Percentiles rank a stretch among this genome's conserved stretches.
phyloP scores from a whole-genome alignment of 2,329 filamentous ascomycete species.

The Metarhizium humberi region DNA sequence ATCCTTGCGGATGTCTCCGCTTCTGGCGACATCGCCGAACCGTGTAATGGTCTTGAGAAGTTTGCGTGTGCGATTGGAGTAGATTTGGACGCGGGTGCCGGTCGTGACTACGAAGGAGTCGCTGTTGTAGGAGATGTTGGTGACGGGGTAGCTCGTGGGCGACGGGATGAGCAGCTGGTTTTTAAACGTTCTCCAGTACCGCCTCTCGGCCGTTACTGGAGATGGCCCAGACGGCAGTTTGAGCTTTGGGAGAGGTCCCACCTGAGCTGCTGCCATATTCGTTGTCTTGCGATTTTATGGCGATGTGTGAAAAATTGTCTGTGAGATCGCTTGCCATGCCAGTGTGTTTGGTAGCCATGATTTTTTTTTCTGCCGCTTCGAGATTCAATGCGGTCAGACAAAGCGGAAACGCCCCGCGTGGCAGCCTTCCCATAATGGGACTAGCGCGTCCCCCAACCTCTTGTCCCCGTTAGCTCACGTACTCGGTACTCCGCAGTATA shows the following conservation, averaged over 20 bases:
- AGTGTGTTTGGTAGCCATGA: conserved; percentile 2
- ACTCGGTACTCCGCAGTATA: too few species aligned
- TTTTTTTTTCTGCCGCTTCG: conserved; percentile 17
- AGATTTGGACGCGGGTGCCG: conserved; percentile 86
- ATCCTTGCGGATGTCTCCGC: conserved; percentile 80
- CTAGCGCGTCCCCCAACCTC: neutral
- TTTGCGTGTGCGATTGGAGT: conserved; percentile 85
- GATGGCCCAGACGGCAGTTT: conserved; percentile 78
- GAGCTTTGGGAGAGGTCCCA: conserved; percentile 68
- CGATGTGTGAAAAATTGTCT: neutral
- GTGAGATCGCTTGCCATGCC: too few species aligned
- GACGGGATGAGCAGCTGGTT: conserved; percentile 85
- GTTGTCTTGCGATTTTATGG: conserved; percentile 23
- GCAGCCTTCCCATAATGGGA: neutral
- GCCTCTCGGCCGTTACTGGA: conserved; percentile 81
- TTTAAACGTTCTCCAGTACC: conserved; percentile 94
- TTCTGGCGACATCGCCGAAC: conserved; percentile 85
- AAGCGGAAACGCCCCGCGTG: conserved; percentile 6
- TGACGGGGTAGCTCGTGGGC: conserved; percentile 81
- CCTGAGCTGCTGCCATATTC: conserved; percentile 59
- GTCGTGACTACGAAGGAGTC: conserved; percentile 91
- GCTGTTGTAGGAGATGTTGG: conserved; percentile 71
- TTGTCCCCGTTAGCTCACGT: too few species aligned
- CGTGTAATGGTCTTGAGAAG: conserved; percentile 88
- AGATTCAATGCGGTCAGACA: conserved; percentile 8